Evolutionary conservation across 2,329 filamentous ascomycete genomes (phyloP), one percentile per base, ranked within the genome.

Genomic region (Moelleriella libera): DNA sequence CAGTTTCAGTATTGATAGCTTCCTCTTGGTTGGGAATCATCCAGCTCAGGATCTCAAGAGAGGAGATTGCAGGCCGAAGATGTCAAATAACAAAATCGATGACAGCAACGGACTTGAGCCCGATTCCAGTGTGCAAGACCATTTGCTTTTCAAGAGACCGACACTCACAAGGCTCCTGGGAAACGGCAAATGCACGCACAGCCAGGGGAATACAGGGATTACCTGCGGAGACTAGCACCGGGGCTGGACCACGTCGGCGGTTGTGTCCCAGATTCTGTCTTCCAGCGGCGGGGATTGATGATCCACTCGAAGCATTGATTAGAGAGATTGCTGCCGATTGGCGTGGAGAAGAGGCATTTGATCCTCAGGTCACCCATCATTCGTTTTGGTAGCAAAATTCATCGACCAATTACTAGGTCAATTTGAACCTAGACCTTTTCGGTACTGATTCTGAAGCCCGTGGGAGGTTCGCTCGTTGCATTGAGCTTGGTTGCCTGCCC

Each of bases 221-320:
- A 39, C 32, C 41, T 45, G 48, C 46, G 43, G 45, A 41, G 48
- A 45, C 40, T 45, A 43, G 28, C 41, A 31, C 14, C 40, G 7
- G 43, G 41, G 41, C 42, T 29, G 41, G 39, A n/a, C 45, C 37
- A 31, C 28, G 30, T 32, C 43, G 34, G 45, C 45, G 43, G 43
- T 41, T 31, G 44, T 28, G 32, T 45, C 39, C 48, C 43, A 43
- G 45, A 11, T 14, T 42, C 41, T 42, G 8, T 37, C 34, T 37
- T 8, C 34, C 34, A 12, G 34, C 8, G 34, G 34, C 8, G 12
- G 12, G 8, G 34, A 37, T 8, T 42, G 47, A 31, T 47, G 45
- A 14, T 40, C 45, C 45, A 30, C 42, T 34, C 32, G 29, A 40
- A 11, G 40, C 11, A 21, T 21, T 21, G 21, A 21, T 21, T 21